Evolutionary conservation across 441 rosid genomes (phyloP), one percentile per base, ranked within the genome.

Genomic region (Viola pubescens): DNA sequence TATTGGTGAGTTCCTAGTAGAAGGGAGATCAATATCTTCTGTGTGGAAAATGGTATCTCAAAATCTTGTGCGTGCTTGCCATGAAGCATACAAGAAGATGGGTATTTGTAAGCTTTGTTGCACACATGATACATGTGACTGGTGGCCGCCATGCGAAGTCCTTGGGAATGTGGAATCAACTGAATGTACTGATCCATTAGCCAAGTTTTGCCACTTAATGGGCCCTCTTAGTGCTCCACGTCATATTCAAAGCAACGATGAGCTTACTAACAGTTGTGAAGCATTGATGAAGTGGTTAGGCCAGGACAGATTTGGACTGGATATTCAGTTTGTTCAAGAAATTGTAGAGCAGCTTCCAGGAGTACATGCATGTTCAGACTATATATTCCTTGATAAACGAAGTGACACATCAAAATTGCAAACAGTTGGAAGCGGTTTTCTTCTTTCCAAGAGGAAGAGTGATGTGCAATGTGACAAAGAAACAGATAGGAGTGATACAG

Each of bases 231-330:
- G 60, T 45, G 19, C 65, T 42, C 58, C 64, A 1, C 66, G 52
- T 14, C n/a, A 16, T 37, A 58, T 77, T 44, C 69, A 65, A 56
- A 72, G 66, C 53, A 64, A 68, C 58, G 70, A 49, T 63, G 81
- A 75, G n/a, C 68, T 59, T 63, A 48, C 66, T 46, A 43, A 64
- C 64, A 63, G 63, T 14, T 65, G 67, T 56, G 63, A 67, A 62
- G 74, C 66, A 3, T 60, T 82, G 50, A 48, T 14, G 51, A 64
- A 72, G 53, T 82, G 87, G 87, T 68, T 79, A 72, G 76, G 66
- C 49, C 79, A 71, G 51, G 87, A 82, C 58, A 77, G 87, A 67
- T 82, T 82, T 73, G 87, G 87, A 49, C 65, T 79, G 54, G 87
- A 82, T 58, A 48, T 66, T 39, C 81, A 71, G 40, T 77, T 82